These are phyloP conservation scores for Eucalyptus cloeziana DNA, from an alignment of 345 rosid genomes.

Conservation along the genomic window DNA sequence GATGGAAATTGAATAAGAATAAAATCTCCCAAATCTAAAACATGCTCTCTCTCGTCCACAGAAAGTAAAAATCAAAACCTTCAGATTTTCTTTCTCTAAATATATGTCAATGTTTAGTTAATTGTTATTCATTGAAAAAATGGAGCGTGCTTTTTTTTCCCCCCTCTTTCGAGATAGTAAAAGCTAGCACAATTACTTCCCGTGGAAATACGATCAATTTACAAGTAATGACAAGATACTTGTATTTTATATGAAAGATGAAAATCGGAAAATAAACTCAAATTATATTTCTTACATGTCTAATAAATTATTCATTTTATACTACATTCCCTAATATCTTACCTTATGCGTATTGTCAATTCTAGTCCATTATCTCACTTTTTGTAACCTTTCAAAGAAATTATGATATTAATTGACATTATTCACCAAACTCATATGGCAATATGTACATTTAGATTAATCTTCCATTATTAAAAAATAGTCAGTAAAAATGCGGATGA, in stretches of 20 bases:
- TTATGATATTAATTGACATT: not conserved
- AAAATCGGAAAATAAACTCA: not conserved
- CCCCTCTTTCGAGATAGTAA: not conserved
- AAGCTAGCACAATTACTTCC: not conserved
- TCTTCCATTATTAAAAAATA: not conserved
- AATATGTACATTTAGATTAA: accelerated
- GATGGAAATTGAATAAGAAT: not conserved
- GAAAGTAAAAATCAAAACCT: not conserved
- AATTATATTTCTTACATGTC: accelerated
- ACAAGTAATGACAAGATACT: not conserved
- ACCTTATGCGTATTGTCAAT: not conserved
- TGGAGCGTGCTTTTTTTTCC: not conserved
- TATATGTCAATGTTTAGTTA: not conserved
- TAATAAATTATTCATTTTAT: not conserved
- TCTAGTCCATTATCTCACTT: not conserved
- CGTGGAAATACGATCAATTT: accelerated
- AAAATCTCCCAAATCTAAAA: not conserved
- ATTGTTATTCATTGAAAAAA: not conserved
- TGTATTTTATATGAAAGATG: not conserved
- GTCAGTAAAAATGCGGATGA: not conserved
- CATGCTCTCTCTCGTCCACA: not conserved
- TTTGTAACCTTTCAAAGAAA: not conserved
- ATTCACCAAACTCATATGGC: not conserved
- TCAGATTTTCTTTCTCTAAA: not conserved
- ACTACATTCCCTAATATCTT: not conserved